Evolutionary conservation across 1,139 yeast species (phyloP), one percentile per base, ranked within the genome.

Genomic region (Zygosaccharomyces pseudobailii): DNA sequence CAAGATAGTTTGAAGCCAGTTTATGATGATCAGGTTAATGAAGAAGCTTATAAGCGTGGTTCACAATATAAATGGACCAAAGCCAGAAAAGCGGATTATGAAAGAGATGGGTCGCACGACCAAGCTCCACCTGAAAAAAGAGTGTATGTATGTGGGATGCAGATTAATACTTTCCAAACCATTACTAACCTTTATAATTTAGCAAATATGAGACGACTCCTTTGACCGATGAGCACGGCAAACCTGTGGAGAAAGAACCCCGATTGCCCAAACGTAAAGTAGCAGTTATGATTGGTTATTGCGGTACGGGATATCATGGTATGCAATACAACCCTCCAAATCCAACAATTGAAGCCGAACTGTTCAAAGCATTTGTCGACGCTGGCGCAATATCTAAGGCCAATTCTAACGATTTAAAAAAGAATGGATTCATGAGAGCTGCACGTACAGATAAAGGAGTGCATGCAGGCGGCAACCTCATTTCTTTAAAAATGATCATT

Each of bases 391-490:
- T 92, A 49, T 87, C 96, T 0, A 79, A 80, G 49, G 95, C 87
- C 61, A 92, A 92, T 67, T 81, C 96, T 3, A 84, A 82, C 53
- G 98, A 92, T 65, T 80, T 94, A 57, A 89, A 87, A 65, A 92
- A 92, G 64, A 82, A 84, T 47, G 90, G 94, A 0, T 87, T 94
- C 61, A 85, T 87, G 87, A 79, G 99, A 60, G 96, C 97, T 40
- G 98, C 98, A 3, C 77, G 98, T 68, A 92, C 99, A 4, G 99
- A 92, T 66, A 94, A 92, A 68, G 99, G 98, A 52, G 99, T 92
- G 13, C 99, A 92, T 68, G 98, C 99, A 23, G 97, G 97, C 4
- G 97, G 98, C 24, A 92, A 92, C 64, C 89, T 92, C 27, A 80
- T 94, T 38, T 86, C 96, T 6, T 73, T 88, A 59, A 92, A 92